Evolutionary conservation across 306 rosid genomes (phyloP).

Genomic region (Canavalia gladiata): DNA sequence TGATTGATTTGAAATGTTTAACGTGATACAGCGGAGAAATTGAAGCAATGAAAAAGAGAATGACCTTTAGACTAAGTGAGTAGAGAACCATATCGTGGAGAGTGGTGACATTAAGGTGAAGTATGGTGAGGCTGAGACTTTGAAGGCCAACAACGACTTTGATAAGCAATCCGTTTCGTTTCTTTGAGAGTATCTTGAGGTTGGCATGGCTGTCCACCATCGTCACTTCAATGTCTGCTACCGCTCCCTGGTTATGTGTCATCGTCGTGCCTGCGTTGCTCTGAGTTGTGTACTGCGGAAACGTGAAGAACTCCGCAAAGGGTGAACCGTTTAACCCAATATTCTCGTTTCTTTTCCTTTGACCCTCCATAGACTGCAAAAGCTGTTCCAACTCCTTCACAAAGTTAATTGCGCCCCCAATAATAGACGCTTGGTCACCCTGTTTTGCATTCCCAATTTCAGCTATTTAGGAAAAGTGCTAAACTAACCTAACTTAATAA

Average conservation of each 20-base stretch:
- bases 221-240: slow-evolving; percentile 88
- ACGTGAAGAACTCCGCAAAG: slow-evolving; percentile 76
- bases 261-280: slow-evolving; percentile 23
- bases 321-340: slow-evolving; percentile 39
- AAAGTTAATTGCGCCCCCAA: slow-evolving; percentile 95
- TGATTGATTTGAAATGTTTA: too few relatives aligned
- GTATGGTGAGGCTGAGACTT: slow-evolving; percentile 67
- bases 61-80: slow-evolving; percentile 85
- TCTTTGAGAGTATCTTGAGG: slow-evolving; percentile 73
- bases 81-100: slow-evolving; percentile 72
- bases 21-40: too few relatives aligned
- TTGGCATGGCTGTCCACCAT: slow-evolving; percentile 91
- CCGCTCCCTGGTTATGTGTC: slow-evolving; percentile 49
- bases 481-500: too few relatives aligned
- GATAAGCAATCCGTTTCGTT: slow-evolving; percentile 62
- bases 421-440: slow-evolving; percentile 97
- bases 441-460: slow-evolving; percentile 32
- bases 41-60: background rate
- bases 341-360: slow-evolving; percentile 40
- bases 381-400: slow-evolving; percentile 89
- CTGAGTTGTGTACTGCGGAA: slow-evolving; percentile 81
- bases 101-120: slow-evolving; percentile 85
- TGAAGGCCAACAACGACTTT: slow-evolving; percentile 76
- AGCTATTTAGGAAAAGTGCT: too few relatives aligned
- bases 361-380: slow-evolving; percentile 69